Evolutionary conservation across 805 yeast genomes (phyloP).

Genomic region (Metschnikowia vanudenii): DNA sequence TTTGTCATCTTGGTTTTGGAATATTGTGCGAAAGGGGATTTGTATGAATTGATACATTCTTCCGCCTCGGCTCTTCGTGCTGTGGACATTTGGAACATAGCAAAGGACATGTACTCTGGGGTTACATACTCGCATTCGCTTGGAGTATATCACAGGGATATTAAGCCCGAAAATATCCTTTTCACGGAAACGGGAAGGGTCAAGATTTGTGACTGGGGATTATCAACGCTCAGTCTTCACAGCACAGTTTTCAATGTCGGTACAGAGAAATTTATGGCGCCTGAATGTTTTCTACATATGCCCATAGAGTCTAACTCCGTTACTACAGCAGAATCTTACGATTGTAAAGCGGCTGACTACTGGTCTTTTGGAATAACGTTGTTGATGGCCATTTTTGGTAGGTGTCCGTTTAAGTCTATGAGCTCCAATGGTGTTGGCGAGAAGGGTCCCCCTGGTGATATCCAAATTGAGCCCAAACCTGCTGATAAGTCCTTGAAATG

Average conservation of each 20-base stretch:
- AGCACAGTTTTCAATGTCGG: constrained; percentile 45
- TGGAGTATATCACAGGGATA: constrained; percentile 67
- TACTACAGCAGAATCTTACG: constrained; percentile 26
- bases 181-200: constrained; percentile 50
- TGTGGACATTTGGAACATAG: constrained; percentile 36
- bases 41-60: constrained; percentile 54
- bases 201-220: constrained; percentile 75
- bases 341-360: constrained; percentile 48
- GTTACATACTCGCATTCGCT: constrained; percentile 53
- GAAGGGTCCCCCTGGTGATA: constrained; percentile 10
- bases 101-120: constrained; percentile 52
- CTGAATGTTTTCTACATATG: constrained; percentile 39
- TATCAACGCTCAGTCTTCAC: constrained; percentile 41
- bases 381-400: constrained; percentile 50
- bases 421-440: constrained; percentile 6
- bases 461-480: constrained; percentile 7
- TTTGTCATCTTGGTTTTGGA: constrained; percentile 61
- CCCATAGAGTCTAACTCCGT: constrained; percentile 10
- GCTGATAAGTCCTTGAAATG: constrained; percentile 20
- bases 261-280: constrained; percentile 61
- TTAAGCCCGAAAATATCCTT: constrained; percentile 71
- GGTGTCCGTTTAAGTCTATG: constrained; percentile 48
- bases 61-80: constrained; percentile 17
- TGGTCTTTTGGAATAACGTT: constrained; percentile 57
- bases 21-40: constrained; percentile 64